Conservation (phyloP, 257 asterid species). For the Plantago elongata region DNA sequence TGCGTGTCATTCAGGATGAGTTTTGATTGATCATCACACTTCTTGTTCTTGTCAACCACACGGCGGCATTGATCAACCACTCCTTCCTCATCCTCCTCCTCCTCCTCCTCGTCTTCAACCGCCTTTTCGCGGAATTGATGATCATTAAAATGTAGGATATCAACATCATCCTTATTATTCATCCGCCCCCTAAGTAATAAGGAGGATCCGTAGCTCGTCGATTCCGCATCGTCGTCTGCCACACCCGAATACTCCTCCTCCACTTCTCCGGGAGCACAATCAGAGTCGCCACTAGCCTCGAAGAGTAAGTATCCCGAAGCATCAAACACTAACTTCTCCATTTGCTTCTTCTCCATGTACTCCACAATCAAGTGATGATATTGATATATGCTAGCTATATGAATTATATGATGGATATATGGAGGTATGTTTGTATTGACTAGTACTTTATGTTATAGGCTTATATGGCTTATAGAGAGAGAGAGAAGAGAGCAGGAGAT, state of each 20-base stretch:
- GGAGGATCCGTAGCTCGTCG: constrained; percentile 39
- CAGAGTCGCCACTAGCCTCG: constrained; percentile 63
- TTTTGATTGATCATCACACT: constrained; percentile 19
- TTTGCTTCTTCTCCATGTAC: constrained; percentile 20
- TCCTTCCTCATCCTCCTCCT: constrained; percentile 43
- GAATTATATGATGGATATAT: too few species aligned
- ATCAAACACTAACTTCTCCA: constrained; percentile 23
- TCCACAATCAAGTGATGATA: too few species aligned
- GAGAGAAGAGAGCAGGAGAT: too few species aligned
- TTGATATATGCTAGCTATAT: too few species aligned
- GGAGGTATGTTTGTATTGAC: too few species aligned
- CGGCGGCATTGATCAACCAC: constrained; percentile 44
- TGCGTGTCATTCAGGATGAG: constrained; percentile 26
- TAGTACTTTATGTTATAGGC: too few species aligned
- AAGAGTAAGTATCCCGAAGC: constrained; percentile 37
- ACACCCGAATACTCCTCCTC: constrained; percentile 15
- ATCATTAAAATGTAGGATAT: background rate
- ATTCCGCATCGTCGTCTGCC: constrained; percentile 44
- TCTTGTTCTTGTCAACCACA: constrained; percentile 19
- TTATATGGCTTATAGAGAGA: too few species aligned
- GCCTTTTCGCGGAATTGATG: constrained; percentile 8
- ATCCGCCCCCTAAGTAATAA: background rate
- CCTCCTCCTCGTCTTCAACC: background rate
- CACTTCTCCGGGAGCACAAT: background rate
- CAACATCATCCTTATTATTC: background rate